A percentile compares a stretch with the other conserved stretches of the same genome.
phyloP scores from a whole-genome alignment of 495 filamentous ascomycete genomes.

The Aspergillus taichungensis region DNA sequence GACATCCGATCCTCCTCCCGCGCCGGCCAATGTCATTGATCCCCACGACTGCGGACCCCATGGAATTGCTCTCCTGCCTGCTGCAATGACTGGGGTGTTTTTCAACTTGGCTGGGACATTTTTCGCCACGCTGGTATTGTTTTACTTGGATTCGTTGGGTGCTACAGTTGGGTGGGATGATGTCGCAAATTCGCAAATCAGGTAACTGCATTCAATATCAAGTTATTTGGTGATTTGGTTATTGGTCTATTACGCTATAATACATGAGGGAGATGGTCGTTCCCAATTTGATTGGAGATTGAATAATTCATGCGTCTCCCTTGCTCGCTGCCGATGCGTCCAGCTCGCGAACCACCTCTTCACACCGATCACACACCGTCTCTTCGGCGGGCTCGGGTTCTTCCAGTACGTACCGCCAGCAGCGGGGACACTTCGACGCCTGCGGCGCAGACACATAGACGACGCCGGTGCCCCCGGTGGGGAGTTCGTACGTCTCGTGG shows the following conservation, averaged over 20 bases:
- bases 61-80: too few relatives aligned
- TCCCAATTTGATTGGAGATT: not conserved
- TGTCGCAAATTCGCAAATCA: too few relatives aligned
- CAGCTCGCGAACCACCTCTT: slow-evolving; percentile 48
- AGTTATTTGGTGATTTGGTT: too few relatives aligned
- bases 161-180: too few relatives aligned
- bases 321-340: slow-evolving; percentile 7
- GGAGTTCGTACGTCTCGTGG: slow-evolving; percentile 43
- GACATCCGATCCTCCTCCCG: not conserved
- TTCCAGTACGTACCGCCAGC: slow-evolving; percentile 68
- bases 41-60: too few relatives aligned
- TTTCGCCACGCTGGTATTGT: too few relatives aligned
- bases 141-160: too few relatives aligned
- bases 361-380: slow-evolving; percentile 64
- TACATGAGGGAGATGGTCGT: not conserved
- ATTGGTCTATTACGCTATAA: not conserved
- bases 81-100: too few relatives aligned
- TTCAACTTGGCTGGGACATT: too few relatives aligned
- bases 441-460: slow-evolving; percentile 61
- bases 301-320: not conserved
- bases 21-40: too few relatives aligned
- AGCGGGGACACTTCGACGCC: slow-evolving; percentile 68
- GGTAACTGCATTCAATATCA: too few relatives aligned
- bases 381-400: slow-evolving; percentile 42
- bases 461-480: slow-evolving; percentile 29